Conservation (phyloP, 2,329 filamentous ascomycete species). For the Hypoxylon sp. region DNA sequence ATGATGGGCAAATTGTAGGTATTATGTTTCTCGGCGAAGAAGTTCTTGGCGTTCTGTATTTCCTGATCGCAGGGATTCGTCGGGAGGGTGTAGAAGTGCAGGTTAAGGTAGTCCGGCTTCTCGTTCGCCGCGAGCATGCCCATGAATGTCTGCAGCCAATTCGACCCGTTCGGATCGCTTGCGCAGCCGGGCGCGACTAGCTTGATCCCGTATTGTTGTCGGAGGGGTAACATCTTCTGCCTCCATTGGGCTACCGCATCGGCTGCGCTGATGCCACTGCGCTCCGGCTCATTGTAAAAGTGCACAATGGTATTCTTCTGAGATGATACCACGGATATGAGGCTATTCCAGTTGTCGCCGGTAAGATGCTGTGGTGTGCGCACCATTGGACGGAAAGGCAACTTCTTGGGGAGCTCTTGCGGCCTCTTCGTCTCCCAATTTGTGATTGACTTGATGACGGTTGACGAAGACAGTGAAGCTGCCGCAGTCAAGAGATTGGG, state of each 20-base stretch:
- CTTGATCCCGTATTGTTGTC: conserved; percentile 47
- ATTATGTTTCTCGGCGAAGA: conserved; percentile 54
- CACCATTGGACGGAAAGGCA: conserved; percentile 59
- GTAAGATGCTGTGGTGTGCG: conserved; percentile 54
- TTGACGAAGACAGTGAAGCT: conserved; percentile 15
- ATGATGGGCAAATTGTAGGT: conserved; percentile 50
- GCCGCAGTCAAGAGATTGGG: conserved; percentile 20
- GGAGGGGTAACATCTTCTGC: conserved; percentile 53
- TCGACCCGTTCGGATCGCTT: conserved; percentile 53
- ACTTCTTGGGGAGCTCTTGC: conserved; percentile 49
- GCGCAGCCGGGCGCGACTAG: conserved; percentile 58
- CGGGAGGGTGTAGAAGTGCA: conserved; percentile 57
- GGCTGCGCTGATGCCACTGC: conserved; percentile 50
- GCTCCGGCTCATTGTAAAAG: conserved; percentile 62
- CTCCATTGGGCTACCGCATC: conserved; percentile 55
- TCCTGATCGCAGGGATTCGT: conserved; percentile 47
- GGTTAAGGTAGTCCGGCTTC: conserved; percentile 57
- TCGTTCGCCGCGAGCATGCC: conserved; percentile 46
- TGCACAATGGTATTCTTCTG: conserved; percentile 53
- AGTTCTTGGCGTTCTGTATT: conserved; percentile 53
- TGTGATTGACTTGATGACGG: conserved; percentile 28
- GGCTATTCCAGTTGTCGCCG: conserved; percentile 55
- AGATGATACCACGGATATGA: conserved; percentile 39
- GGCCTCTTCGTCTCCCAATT: conserved; percentile 44
- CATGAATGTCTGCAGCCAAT: conserved; percentile 59